phyloP scores from a whole-genome alignment of 2,329 filamentous ascomycete species.

The Colletotrichum filicis region DNA sequence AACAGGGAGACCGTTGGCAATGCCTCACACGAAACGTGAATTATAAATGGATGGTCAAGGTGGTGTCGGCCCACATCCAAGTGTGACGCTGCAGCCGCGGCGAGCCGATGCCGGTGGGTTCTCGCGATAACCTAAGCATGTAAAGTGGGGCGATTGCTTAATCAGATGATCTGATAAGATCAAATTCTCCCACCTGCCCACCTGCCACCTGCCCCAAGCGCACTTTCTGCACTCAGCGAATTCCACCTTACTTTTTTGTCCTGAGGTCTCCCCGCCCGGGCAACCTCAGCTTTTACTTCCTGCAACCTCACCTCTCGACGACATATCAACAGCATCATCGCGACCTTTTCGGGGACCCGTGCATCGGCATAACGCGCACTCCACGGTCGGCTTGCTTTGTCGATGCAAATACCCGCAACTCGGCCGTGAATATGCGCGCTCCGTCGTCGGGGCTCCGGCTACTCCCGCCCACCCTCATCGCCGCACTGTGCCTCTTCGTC shows the following conservation, averaged over 20 bases:
- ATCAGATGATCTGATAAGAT: constrained; percentile 39
- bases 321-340: neutral
- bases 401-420: constrained; percentile 14
- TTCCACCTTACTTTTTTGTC: neutral
- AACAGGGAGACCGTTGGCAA: no score
- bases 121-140: constrained; percentile 19
- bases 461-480: neutral
- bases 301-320: neutral
- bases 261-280: neutral
- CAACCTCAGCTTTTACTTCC: neutral
- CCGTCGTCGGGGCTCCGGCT: constrained; percentile 1
- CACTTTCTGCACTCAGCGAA: neutral
- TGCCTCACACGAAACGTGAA: no score
- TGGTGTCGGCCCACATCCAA: no score
- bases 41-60: no score
- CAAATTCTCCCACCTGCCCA: constrained; percentile 9
- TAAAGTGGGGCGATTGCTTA: neutral
- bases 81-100: neutral
- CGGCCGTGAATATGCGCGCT: constrained; percentile 28
- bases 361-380: neutral
- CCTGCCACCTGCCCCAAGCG: neutral
- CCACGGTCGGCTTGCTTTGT: neutral
- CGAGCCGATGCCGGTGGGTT: constrained; percentile 32
- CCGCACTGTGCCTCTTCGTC: constrained; percentile 21
- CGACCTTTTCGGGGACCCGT: neutral